Base-by-base conservation (phyloP, 345 rosid genomes). In the Gossypium bickii region DNA sequence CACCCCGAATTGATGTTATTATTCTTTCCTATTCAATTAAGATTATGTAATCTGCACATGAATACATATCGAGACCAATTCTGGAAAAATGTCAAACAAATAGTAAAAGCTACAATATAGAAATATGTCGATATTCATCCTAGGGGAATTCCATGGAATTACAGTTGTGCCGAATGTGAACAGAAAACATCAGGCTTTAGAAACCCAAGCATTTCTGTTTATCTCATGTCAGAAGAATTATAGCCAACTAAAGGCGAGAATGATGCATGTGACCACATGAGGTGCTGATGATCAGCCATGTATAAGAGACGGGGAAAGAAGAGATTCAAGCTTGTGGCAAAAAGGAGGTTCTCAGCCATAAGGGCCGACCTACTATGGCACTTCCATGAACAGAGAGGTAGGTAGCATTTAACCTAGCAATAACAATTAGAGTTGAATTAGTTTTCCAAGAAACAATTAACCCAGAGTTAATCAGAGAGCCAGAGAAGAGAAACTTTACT, bases 361-460 rank as follows among this genome's bases (percentile, higher is more conserved):
- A 58, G 24, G 89, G 81, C 62, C 98, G 83, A 60, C 98, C 94
- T 77, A 91, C 67, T 55, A 93, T 89, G 56, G 91, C 83, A 71
- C 77, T 89, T 77, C 90, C 97, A 67, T 93, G 97, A 47, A 90
- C 83, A 56, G 95, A 89, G 72, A 91, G 88, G 80, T 93, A 95
- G 74, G 83, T 77, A 0, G 86, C 93, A 79, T 95, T 68, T 24
- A 68, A 68, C 72, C 72, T 68, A 48, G 72, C 41, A 68, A 44
- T 89, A 74, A 66, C 72, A 80, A 70, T 24, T 71, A 63, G 18
- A 72, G 71, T 34, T 18, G 55, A 44, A 75, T 52, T 63, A 25
- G 58, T 18, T 61, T 63, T 64, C 69, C 64, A 77, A 72, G 18
- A 60, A 67, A 77, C 57, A 49, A n/a, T 53, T 20, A 1, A n/a